These are phyloP conservation scores for Aspergillus felis DNA, from an alignment of 2,329 filamentous ascomycete species.

Conservation along the genomic window DNA sequence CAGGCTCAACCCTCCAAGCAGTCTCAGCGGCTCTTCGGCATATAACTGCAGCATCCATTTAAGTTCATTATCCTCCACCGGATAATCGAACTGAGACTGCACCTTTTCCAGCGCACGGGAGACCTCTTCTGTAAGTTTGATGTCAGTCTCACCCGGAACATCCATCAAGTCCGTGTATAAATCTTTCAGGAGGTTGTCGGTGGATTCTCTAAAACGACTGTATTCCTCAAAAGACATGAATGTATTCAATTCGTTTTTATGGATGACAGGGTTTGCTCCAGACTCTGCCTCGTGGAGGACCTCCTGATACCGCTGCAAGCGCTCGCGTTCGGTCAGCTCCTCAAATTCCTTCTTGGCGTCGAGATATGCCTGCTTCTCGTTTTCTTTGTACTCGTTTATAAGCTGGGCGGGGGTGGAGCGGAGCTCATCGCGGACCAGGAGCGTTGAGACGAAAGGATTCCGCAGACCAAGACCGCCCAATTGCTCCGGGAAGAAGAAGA, in stretches of 20 bases:
- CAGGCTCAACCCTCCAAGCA: conserved; percentile 35
- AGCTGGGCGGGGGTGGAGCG: conserved; percentile 20
- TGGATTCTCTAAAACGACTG: conserved; percentile 27
- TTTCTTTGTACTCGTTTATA: conserved; percentile 20
- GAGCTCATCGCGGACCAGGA: conserved; percentile 33
- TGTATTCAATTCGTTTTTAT: conserved; percentile 10
- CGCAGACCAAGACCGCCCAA: conserved; percentile 46
- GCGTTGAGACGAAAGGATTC: conserved; percentile 45
- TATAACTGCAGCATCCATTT: conserved; percentile 37
- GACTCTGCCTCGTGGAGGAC: not conserved
- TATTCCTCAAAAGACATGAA: conserved; percentile 39
- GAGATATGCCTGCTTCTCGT: conserved; percentile 21
- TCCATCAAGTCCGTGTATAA: conserved; percentile 25
- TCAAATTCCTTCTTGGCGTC: conserved; percentile 22
- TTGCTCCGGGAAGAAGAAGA: conserved; percentile 46
- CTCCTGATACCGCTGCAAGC: not conserved
- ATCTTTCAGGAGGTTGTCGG: conserved; percentile 8
- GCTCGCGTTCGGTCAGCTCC: conserved; percentile 8
- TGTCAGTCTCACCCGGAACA: conserved; percentile 14
- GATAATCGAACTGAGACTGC: not conserved
- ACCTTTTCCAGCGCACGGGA: conserved; percentile 13
- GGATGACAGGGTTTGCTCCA: not conserved
- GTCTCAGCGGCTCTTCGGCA: conserved; percentile 28
- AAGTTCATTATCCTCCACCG: conserved; percentile 6
- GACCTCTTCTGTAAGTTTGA: conserved; percentile 21